Evolutionary conservation across 1,284 basidiomycete genomes (phyloP).

Genomic region (Prillingera fragicola): DNA sequence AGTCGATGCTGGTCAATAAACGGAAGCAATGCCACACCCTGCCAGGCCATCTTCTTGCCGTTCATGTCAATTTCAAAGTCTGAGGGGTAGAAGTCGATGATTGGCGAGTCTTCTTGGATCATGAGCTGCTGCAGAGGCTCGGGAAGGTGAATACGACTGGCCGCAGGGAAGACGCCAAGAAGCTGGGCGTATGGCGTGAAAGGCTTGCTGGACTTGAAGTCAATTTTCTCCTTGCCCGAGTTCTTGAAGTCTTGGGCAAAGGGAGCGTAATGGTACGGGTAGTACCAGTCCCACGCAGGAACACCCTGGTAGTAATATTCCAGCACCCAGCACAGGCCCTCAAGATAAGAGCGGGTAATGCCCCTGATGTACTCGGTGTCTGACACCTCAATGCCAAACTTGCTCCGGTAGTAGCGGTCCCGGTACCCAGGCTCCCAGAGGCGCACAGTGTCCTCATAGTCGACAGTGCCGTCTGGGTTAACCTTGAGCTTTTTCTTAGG

Average conservation of each 20-base stretch:
- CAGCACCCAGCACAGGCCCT: constrained; percentile 94
- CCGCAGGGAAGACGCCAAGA: constrained; percentile 96
- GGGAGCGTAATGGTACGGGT: constrained; percentile 96
- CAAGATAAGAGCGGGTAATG: constrained; percentile 76
- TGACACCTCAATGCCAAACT: constrained; percentile 73
- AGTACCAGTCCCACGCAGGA: constrained; percentile 99
- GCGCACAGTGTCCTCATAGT: constrained; percentile 87
- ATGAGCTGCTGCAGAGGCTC: constrained; percentile 80
- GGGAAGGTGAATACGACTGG: constrained; percentile 86
- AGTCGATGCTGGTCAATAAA: constrained; percentile 89
- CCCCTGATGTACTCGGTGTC: constrained; percentile 71
- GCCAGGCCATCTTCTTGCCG: constrained; percentile 99
- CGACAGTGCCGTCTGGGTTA: constrained; percentile 61
- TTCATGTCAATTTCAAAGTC: constrained; percentile 99
- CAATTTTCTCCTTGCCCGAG: constrained; percentile 69
- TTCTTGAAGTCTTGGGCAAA: constrained; percentile 94
- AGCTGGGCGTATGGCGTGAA: constrained; percentile 97
- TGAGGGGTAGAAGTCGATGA: constrained; percentile 91
- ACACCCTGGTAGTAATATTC: constrained; percentile 99
- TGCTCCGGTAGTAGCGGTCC: constrained; percentile 90
- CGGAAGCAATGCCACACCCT: constrained; percentile 91
- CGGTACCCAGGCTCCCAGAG: constrained; percentile 92
- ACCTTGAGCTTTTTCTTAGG: constrained; percentile 59
- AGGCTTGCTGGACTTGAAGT: constrained; percentile 61
- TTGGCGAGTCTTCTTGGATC: constrained; percentile 80